Conservation (phyloP, 257 asterid genomes). For the Solanum okadae region DNA sequence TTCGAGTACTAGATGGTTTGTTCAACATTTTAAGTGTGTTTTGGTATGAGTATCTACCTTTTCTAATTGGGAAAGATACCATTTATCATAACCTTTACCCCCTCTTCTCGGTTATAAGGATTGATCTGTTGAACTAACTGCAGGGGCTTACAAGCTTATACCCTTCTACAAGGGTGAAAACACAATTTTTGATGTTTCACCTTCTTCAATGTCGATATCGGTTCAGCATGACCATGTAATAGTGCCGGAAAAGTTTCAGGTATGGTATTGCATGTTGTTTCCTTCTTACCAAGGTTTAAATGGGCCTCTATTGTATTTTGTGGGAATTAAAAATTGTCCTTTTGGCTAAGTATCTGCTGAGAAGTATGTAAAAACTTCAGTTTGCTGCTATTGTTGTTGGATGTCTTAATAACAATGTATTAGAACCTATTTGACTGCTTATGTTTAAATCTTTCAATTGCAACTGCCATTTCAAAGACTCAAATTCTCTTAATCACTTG, state of each 20-base stretch:
- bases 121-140: constrained; percentile 14
- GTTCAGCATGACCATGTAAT: constrained; percentile 73
- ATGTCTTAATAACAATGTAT: not conserved
- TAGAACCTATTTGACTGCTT: not conserved
- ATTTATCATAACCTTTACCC: not conserved
- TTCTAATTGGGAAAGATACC: not conserved
- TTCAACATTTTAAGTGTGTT: not conserved
- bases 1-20: not conserved
- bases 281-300: not conserved
- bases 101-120: constrained; percentile 4
- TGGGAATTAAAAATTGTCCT: not conserved
- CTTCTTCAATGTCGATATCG: constrained; percentile 63
- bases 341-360: not conserved
- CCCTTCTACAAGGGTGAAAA: constrained; percentile 98
- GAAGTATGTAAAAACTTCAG: not conserved
- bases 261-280: constrained; percentile 6
- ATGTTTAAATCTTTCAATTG: not conserved
- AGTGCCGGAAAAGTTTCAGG: constrained; percentile 82
- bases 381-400: not conserved
- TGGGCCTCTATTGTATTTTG: not conserved
- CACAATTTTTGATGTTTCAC: constrained; percentile 94
- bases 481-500: not conserved
- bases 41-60: not conserved
- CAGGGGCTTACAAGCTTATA: constrained; percentile 81
- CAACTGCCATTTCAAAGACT: not conserved